Evolutionary conservation across 345 rosid genomes (phyloP).

Genomic region (Salix brachista): DNA sequence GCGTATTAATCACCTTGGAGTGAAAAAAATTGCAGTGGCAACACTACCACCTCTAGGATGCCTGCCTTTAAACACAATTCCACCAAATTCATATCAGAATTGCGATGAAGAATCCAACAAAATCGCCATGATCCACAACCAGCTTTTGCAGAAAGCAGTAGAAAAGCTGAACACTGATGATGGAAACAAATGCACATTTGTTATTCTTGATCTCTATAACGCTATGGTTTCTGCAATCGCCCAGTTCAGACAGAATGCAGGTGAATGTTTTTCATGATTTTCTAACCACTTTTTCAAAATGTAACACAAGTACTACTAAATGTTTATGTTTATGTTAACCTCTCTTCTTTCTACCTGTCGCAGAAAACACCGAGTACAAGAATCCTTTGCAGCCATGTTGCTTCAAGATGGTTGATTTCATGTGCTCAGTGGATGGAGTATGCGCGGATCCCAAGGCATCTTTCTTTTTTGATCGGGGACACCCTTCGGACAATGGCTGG

Average conservation of each 20-base stretch:
- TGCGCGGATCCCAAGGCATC: no score
- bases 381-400: background rate
- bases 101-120: conserved; percentile 23
- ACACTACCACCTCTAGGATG: conserved; percentile 20
- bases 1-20: no score
- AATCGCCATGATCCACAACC: conserved; percentile 23
- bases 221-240: conserved; percentile 22
- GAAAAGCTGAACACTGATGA: conserved; percentile 16
- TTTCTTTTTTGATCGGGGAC: no score
- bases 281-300: background rate
- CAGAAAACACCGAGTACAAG: no score
- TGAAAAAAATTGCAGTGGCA: no score
- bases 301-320: background rate
- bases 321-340: no score
- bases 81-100: conserved; percentile 5
- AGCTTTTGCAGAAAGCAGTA: conserved; percentile 8
- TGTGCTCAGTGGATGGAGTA: no score
- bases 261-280: background rate
- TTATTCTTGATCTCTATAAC: conserved; percentile 25
- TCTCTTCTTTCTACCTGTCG: no score
- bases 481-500: no score
- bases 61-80: conserved; percentile 16
- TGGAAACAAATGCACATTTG: background rate
- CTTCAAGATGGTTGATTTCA: no score
- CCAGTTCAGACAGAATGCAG: background rate